Base-by-base conservation (phyloP, 176 grass and related monocot genomes). In the Olyra latifolia region DNA sequence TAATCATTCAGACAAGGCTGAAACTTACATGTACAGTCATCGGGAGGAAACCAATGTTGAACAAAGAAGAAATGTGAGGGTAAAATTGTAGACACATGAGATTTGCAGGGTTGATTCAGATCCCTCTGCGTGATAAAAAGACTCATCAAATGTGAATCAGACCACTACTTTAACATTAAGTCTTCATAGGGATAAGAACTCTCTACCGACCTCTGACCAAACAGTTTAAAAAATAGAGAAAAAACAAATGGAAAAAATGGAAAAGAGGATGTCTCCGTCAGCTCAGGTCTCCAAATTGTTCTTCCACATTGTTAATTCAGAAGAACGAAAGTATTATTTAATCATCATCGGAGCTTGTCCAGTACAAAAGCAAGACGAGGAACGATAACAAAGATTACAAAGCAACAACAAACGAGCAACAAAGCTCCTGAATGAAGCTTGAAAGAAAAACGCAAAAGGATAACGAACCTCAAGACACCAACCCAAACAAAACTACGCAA, bases 281-380 rank as follows among this genome's bases (percentile, higher is more conserved):
- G 86, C 65, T 88, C 86, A 88, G 86, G 86, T 88, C 86, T 87
- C 86, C 80, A 87, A 83, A 83, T 56, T 66, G 73, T 72, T 87
- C 80, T 88, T 87, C 86, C 79, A 87, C 86, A 87, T 0, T 0
- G 57, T 2, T 30, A 88, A 83, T 39, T 88, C 80, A 88, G 86
- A 83, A 88, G 80, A 88, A 88, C 80, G 80, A 88, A 88, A 88
- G 86, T 88, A 82, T 70, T 77, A 78, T 74, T 44, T 7, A 29
- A 77, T 87, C 86, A 72, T 87, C 86, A 83, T 66, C 57, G 57
- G 66, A 78, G 66, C 1, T 35, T 35, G 32, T 35, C 32, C 32
- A 35, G 32, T 35, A 35, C 32, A 35, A 35, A 35, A n/a, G n/a
- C 32, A 35, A 35, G 32, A 35, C n/a, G n/a, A 35, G 32, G 0